These are phyloP conservation scores for Rhodotorula sp. DNA, from an alignment of 1,284 basidiomycete genomes.

Conservation along the genomic window DNA sequence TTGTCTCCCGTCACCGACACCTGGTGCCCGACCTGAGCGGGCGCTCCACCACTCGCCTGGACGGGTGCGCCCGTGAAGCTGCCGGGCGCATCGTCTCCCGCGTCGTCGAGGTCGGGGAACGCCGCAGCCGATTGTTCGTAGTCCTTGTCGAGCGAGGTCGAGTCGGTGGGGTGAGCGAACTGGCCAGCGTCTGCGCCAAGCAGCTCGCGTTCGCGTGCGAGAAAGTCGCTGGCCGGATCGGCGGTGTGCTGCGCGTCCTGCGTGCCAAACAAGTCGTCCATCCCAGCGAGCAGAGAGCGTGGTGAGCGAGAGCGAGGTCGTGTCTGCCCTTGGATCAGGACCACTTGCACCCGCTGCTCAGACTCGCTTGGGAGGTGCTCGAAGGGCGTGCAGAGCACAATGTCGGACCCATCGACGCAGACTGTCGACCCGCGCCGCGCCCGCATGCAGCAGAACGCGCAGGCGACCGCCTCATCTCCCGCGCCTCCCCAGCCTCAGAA, in stretches of 20 bases:
- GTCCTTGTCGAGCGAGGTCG: slow-evolving; percentile 30
- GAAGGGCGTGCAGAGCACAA: background rate
- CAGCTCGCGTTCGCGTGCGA: slow-evolving; percentile 33
- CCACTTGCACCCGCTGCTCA: background rate
- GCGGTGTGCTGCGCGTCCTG: background rate
- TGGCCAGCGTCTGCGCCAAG: slow-evolving; percentile 27
- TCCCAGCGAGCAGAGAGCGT: slow-evolving; percentile 1
- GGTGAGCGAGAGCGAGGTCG: background rate
- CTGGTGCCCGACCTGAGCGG: slow-evolving; percentile 55
- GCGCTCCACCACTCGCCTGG: slow-evolving; percentile 41
- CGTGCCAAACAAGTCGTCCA: slow-evolving; percentile 38
- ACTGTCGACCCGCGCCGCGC: slow-evolving; percentile 19
- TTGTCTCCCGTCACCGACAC: slow-evolving; percentile 72
- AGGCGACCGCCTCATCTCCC: background rate
- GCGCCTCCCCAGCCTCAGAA: background rate
- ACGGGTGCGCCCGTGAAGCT: slow-evolving; percentile 53
- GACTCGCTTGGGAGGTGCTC: background rate
- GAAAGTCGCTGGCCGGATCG: slow-evolving; percentile 37
- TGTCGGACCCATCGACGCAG: background rate
- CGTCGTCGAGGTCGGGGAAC: slow-evolving; percentile 79
- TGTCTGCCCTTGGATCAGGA: background rate
- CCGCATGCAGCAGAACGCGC: background rate
- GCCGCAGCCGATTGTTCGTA: slow-evolving; percentile 59
- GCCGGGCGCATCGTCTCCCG: slow-evolving; percentile 59
- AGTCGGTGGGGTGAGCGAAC: background rate